Conservation (phyloP, 768 basidiomycete genomes). For the Dioszegia hungarica region DNA sequence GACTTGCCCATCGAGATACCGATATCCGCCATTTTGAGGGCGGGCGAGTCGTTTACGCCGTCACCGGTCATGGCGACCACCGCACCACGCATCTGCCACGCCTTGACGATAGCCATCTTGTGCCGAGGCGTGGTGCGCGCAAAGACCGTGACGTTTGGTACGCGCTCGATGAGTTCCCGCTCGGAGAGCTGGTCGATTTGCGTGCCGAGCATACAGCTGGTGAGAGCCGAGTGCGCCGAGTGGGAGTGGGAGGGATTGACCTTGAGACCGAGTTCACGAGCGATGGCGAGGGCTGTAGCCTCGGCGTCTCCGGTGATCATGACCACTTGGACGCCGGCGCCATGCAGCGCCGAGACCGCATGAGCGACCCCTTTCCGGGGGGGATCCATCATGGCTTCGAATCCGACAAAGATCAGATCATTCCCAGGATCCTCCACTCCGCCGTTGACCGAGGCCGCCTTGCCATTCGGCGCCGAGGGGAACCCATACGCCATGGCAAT, state of each 20-base stretch:
- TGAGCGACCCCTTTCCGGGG: conserved; percentile 90
- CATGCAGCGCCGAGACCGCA: conserved; percentile 72
- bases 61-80: conserved; percentile 98
- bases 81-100: conserved; percentile 80
- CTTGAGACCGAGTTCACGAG: conserved; percentile 73
- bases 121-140: conserved; percentile 93
- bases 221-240: neutral
- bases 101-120: conserved; percentile 95
- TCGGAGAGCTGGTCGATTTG: conserved; percentile 80
- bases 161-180: conserved; percentile 72
- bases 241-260: conserved; percentile 52
- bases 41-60: conserved; percentile 96
- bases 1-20: conserved; percentile 97
- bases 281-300: conserved; percentile 82
- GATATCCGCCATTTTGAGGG: conserved; percentile 95
- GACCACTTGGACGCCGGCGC: conserved; percentile 87
- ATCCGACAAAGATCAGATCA: conserved; percentile 79
- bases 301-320: conserved; percentile 98
- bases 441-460: conserved; percentile 2
- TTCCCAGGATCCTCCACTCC: conserved; percentile 9
- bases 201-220: conserved; percentile 65
- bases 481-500: conserved; percentile 89
- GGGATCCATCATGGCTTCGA: conserved; percentile 92
- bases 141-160: conserved; percentile 79
- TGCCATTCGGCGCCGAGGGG: conserved; percentile 42